Evolutionary conservation across 345 rosid species (phyloP), one percentile per base, ranked within the genome.

Genomic region (Sonneratia alba): DNA sequence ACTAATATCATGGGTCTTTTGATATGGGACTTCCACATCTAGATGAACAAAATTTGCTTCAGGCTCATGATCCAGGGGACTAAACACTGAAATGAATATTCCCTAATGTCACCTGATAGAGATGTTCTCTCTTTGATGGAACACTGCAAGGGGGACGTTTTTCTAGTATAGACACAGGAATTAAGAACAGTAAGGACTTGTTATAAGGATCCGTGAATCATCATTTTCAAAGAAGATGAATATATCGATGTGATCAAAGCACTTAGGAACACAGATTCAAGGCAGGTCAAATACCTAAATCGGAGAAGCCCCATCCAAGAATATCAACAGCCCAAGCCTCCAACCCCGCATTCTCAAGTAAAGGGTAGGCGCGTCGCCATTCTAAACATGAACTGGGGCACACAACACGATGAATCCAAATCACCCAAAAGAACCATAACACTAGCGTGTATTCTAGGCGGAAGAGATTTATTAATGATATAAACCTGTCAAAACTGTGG

Each of bases 221-320:
- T 66, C 21, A 37, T 5, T 21, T 12, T 27, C 16, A 40, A 43
- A 21, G 69, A 15, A 66, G 19, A 42, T 63, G 9, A 76, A 43
- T 34, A 67, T 48, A 62, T 42, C 59, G 37, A 21, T 18, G 57
- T 53, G 13, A 2, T 38, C 13, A 22, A 63, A 27, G 15, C n/a
- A 22, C 13, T 11, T 4, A 40, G 66, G 19, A 70, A 22, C 48
- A 27, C 22, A 36, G 11, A 53, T 22, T 7, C 51, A 40, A 53
- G 34, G 18, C 64, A 75, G 38, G 22, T 36, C 10, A 53, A 47
- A 59, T 61, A 92, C 98, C 83, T 82, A 90, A 83, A 78, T 90
- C 91, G 16, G 92, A 92, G 82, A 92, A 92, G 34, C 96, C 98
- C 95, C 91, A 92, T 34, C 98, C 98, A 37, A 92, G 98, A 80